A percentile compares a stretch with the other conserved stretches of the same genome.
Conservation (phyloP, 1,284 basidiomycete genomes). For the Neolentinus lepideus region DNA sequence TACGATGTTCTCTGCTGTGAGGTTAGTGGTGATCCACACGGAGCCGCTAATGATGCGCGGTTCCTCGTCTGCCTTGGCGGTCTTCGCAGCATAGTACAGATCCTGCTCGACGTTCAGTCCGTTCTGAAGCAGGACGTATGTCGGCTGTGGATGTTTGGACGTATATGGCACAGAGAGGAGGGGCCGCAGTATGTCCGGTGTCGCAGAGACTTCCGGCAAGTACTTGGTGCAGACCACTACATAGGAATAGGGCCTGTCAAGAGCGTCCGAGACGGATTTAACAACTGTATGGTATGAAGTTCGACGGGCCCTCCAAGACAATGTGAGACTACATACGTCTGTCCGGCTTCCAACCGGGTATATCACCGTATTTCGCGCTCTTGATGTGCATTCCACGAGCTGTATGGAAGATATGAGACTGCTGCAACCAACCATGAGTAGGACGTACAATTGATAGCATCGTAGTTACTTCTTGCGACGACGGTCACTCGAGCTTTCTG, state of each 20-base stretch:
- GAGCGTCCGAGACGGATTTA: conserved; percentile 3
- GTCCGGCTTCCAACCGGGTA: conserved; percentile 44
- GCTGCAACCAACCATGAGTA: background rate
- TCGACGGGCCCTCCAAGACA: no score
- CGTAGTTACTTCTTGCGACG: conserved; percentile 63
- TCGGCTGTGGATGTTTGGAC: conserved; percentile 40
- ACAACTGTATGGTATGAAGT: background rate
- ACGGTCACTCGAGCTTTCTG: conserved; percentile 55
- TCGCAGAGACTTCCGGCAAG: conserved; percentile 60
- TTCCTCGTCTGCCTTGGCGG: conserved; percentile 26
- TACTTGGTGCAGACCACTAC: background rate
- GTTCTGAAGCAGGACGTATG: conserved; percentile 71
- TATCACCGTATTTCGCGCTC: conserved; percentile 7
- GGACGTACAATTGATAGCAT: conserved; percentile 38
- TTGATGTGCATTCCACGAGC: conserved; percentile 33
- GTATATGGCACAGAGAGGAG: conserved; percentile 46
- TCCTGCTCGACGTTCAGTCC: conserved; percentile 71
- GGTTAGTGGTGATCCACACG: conserved; percentile 46
- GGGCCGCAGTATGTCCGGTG: conserved; percentile 50
- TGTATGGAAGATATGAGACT: conserved; percentile 11
- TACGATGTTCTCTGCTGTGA: conserved; percentile 38
- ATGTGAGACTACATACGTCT: conserved; percentile 26
- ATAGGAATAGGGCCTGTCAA: background rate
- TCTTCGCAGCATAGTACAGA: conserved; percentile 46
- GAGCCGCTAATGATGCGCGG: conserved; percentile 50